Conservation (phyloP, 2,329 filamentous ascomycete species). For the Xylariales sp. region DNA sequence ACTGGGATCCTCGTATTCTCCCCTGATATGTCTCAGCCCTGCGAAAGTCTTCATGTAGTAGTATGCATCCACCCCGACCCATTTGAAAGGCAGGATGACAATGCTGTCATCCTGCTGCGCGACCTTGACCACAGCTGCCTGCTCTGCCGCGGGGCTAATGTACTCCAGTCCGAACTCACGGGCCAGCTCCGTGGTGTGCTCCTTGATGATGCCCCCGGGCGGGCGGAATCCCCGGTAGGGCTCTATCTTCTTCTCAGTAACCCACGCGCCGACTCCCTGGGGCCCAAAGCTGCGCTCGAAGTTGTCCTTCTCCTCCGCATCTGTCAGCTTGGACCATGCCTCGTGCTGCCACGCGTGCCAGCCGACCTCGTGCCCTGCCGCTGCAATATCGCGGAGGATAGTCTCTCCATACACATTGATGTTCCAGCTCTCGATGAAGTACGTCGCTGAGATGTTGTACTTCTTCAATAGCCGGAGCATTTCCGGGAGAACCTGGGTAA, state of each 20-base stretch:
- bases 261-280: background rate
- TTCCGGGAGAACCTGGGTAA: background rate
- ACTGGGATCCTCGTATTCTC: background rate
- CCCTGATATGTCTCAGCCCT: background rate
- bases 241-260: background rate
- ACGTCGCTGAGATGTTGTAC: background rate
- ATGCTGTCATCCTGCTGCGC: background rate
- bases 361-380: background rate
- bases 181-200: background rate
- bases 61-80: slow-evolving; percentile 1
- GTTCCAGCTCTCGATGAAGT: slow-evolving; percentile 1
- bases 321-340: background rate
- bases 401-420: background rate
- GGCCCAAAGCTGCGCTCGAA: slow-evolving; percentile 1
- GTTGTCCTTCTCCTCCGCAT: background rate
- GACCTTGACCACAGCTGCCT: background rate
- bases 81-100: background rate
- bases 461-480: background rate
- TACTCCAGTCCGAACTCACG: background rate
- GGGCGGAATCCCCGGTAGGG: background rate
- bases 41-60: slow-evolving; percentile 1
- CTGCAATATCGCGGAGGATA: background rate
- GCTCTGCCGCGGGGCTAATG: slow-evolving; percentile 1
- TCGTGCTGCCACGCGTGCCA: slow-evolving; percentile 3
- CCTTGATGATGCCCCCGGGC: background rate